These are phyloP conservation scores for Fragilaria crotonensis DNA, from an alignment of 108 stramenopile genomes.

Conservation along the genomic window DNA sequence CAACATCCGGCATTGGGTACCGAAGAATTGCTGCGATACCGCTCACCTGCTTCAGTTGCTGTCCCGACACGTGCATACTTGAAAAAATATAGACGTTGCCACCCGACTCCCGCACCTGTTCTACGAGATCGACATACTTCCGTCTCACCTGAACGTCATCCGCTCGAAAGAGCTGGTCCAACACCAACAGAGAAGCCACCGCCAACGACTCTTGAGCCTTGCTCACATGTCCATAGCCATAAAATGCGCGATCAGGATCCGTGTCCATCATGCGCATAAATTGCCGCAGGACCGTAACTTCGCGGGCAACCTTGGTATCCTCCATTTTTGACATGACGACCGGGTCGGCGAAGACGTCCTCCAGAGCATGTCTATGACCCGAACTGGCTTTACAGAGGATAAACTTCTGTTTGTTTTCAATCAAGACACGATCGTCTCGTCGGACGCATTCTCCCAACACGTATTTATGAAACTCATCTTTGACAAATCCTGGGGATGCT, in stretches of 20 bases:
- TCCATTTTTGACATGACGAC: conserved; percentile 69
- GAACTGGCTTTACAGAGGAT: conserved; percentile 86
- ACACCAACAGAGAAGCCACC: conserved; percentile 87
- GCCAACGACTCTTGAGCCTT: conserved; percentile 84
- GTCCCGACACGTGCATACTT: conserved; percentile 89
- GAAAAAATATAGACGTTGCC: conserved; percentile 86
- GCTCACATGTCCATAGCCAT: conserved; percentile 80
- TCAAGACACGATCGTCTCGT: conserved; percentile 69
- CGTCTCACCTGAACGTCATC: conserved; percentile 63
- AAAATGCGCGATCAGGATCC: conserved; percentile 90
- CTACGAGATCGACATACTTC: conserved; percentile 85
- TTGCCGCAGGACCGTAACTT: conserved; percentile 80
- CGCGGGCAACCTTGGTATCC: conserved; percentile 87
- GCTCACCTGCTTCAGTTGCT: conserved; percentile 86
- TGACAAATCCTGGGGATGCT: conserved; percentile 90
- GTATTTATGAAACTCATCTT: conserved; percentile 92
- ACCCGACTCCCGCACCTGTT: conserved; percentile 76
- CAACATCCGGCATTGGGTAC: conserved; percentile 83
- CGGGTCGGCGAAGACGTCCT: conserved; percentile 88
- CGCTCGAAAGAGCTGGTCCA: conserved; percentile 86
- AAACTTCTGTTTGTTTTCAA: conserved; percentile 91
- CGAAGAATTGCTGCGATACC: conserved; percentile 94
- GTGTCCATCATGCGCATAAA: conserved; percentile 90
- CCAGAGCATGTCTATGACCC: conserved; percentile 94
- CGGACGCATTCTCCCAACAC: conserved; percentile 61